Conservation (phyloP, 176 grass and related monocot species). For the Poa annua region DNA sequence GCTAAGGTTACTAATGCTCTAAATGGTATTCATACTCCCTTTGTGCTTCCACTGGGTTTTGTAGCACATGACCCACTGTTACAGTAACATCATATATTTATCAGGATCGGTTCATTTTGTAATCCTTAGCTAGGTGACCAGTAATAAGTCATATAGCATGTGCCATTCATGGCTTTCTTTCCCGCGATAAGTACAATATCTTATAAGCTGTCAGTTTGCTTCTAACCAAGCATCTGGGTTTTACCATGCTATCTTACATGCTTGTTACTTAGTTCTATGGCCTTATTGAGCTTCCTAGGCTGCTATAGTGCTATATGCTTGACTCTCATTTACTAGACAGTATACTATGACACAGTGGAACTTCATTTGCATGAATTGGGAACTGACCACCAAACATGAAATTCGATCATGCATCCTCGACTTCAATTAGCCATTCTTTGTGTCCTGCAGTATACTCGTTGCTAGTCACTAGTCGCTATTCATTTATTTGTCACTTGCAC, state of each 20-base stretch:
- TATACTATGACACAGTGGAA: not conserved
- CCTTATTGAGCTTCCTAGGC: not conserved
- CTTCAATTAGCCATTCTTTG: not conserved
- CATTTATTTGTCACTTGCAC: not conserved
- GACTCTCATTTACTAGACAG: not conserved
- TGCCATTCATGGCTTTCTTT: not conserved
- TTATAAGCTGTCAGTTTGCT: not conserved
- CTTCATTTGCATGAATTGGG: conserved; percentile 15
- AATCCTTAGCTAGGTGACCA: not conserved
- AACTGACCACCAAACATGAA: not conserved
- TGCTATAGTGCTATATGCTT: not conserved
- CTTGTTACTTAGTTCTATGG: not conserved
- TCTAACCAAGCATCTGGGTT: not conserved
- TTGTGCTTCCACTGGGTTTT: not conserved
- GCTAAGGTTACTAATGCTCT: not conserved
- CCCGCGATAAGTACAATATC: not conserved
- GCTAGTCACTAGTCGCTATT: not conserved
- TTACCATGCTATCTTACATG: conserved; percentile 17
- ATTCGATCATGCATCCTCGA: not conserved
- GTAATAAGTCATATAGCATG: not conserved
- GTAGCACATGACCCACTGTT: not conserved
- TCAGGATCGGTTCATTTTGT: not conserved
- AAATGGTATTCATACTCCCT: not conserved
- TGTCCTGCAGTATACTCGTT: not conserved
- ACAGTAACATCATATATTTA: not conserved